A percentile compares a stretch with the other conserved stretches of the same genome.
Evolutionary conservation across 352 stramenopile genomes (phyloP).

Genomic region (Globisporangium recalcitrans): DNA sequence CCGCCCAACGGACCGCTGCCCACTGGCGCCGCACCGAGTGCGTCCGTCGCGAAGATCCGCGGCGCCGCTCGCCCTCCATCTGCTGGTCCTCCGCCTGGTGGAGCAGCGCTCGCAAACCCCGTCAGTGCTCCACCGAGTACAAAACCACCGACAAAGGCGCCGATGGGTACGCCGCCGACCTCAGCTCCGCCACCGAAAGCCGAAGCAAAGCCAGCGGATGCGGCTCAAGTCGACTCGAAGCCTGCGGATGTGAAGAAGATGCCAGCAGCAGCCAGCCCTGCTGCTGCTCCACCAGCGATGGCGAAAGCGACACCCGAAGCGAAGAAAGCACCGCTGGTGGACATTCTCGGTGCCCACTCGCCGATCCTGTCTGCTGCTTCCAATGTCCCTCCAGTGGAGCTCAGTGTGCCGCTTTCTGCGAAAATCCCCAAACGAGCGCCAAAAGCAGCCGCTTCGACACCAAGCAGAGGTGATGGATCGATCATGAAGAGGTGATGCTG

Average conservation of each 20-base stretch:
- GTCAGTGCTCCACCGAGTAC: constrained; percentile 18
- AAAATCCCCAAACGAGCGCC: constrained; percentile 24
- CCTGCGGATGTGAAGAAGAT: constrained; percentile 7
- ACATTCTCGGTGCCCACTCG: constrained; percentile 36
- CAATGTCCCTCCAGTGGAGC: constrained; percentile 9
- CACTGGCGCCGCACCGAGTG: constrained; percentile 32
- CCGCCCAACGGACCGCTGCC: constrained; percentile 61
- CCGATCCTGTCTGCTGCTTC: constrained; percentile 21
- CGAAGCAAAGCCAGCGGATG: constrained; percentile 23
- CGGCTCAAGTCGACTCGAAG: neutral
- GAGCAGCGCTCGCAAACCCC: constrained; percentile 21
- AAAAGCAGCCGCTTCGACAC: constrained; percentile 82
- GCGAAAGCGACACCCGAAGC: constrained; percentile 6
- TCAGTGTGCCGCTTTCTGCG: constrained; percentile 13
- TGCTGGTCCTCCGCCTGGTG: constrained; percentile 26
- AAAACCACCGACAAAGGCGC: constrained; percentile 8
- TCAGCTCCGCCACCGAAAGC: constrained; percentile 11
- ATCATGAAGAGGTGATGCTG: neutral
- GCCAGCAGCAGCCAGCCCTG: neutral
- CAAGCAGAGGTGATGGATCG: constrained; percentile 80
- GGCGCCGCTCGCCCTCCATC: constrained; percentile 45
- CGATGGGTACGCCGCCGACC: neutral
- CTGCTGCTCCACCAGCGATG: neutral
- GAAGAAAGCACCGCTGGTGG: constrained; percentile 19
- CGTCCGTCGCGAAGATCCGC: constrained; percentile 74